Percentiles rank a stretch among this genome's conserved stretches.
Conservation (phyloP, 108 stramenopile species). For the Discostella stelligeroides region DNA sequence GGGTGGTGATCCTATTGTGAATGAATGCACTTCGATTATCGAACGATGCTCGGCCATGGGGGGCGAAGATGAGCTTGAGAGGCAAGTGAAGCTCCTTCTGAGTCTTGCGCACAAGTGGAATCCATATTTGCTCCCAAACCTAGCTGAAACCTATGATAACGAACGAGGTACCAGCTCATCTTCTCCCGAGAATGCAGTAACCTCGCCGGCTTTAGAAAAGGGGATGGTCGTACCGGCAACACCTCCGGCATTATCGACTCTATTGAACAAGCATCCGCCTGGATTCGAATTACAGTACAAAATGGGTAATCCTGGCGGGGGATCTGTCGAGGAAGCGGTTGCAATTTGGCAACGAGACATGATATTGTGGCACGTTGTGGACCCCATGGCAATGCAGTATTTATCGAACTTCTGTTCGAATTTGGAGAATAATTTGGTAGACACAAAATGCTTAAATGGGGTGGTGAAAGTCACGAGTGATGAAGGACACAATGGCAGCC, state of each 20-base stretch:
- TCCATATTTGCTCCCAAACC: conserved; percentile 39
- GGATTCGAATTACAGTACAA: conserved; percentile 48
- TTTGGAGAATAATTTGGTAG: conserved; percentile 41
- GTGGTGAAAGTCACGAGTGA: not conserved
- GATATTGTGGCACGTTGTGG: conserved; percentile 46
- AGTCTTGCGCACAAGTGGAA: conserved; percentile 54
- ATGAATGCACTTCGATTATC: not conserved
- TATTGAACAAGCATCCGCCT: conserved; percentile 36
- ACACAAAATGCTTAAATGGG: conserved; percentile 23
- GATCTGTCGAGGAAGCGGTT: conserved; percentile 44
- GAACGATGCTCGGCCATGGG: not conserved
- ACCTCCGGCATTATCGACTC: conserved; percentile 30
- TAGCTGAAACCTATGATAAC: conserved; percentile 21
- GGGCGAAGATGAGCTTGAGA: conserved; percentile 19
- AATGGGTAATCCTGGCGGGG: conserved; percentile 50
- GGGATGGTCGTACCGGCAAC: not conserved
- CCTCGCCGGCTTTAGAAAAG: not conserved
- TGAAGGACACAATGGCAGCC: not conserved
- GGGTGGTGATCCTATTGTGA: not conserved
- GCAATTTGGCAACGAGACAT: conserved; percentile 52
- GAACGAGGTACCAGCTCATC: conserved; percentile 8
- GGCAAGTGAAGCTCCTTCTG: conserved; percentile 33
- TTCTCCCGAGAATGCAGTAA: not conserved
- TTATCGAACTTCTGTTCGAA: conserved; percentile 35
- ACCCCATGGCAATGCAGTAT: conserved; percentile 39